These are phyloP conservation scores for Pichiaceae sp. DNA, from an alignment of 1,139 yeast genomes.

Conservation along the genomic window DNA sequence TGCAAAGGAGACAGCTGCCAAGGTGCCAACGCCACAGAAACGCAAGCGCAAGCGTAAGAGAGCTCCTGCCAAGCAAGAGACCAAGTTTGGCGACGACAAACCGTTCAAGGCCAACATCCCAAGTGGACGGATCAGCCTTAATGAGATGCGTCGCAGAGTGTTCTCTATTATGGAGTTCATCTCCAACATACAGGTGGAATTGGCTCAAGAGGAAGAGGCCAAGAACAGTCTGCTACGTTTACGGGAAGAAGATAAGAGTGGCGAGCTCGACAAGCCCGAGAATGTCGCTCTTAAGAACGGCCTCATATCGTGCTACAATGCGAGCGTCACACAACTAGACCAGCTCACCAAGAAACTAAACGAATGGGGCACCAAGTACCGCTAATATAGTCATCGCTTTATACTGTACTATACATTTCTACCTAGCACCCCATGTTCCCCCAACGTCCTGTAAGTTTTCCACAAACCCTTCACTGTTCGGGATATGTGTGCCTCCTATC, in stretches of 20 bases:
- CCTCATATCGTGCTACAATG: constrained; percentile 41
- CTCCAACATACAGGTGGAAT: constrained; percentile 74
- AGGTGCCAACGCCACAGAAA: constrained; percentile 1
- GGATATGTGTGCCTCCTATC: constrained; percentile 70
- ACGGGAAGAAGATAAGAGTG: constrained; percentile 19
- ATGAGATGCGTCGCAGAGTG: constrained; percentile 80
- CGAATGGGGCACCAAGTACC: constrained; percentile 71
- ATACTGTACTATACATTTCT: background rate
- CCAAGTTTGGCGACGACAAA: constrained; percentile 38
- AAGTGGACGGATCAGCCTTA: constrained; percentile 59
- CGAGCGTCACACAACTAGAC: constrained; percentile 61
- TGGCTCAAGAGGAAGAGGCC: constrained; percentile 57
- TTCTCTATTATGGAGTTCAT: constrained; percentile 88
- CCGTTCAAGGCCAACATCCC: constrained; percentile 82
- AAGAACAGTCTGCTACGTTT: constrained; percentile 28
- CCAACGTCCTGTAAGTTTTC: constrained; percentile 21
- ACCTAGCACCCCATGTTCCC: constrained; percentile 7
- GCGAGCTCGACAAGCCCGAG: constrained; percentile 13
- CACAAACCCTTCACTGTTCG: constrained; percentile 54
- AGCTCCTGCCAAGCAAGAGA: constrained; percentile 6
- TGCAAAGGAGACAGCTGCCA: constrained; percentile 1
- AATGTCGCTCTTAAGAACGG: constrained; percentile 21
- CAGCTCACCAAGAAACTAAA: constrained; percentile 58
- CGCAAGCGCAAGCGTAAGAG: background rate
- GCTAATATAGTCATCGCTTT: constrained; percentile 20